Percentiles rank a stretch among this genome's conserved stretches.
Evolutionary conservation across 169 alveolate species (phyloP).

Genomic region (Cryptosporidium muris): DNA sequence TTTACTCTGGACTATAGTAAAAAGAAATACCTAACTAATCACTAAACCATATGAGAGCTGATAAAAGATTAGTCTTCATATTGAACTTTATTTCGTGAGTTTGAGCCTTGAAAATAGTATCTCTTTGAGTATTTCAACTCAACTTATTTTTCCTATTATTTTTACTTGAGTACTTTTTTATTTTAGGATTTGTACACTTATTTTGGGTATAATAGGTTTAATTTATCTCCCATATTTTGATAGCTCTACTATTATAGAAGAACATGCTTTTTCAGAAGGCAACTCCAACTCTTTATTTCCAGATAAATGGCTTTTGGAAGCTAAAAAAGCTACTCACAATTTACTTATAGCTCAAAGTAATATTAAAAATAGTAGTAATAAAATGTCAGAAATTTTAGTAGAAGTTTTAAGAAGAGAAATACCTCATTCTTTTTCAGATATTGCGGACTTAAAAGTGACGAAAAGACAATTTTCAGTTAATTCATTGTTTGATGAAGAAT

Average conservation of each 20-base stretch:
- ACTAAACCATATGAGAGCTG: too few relatives aligned
- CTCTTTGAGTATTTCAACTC: background rate
- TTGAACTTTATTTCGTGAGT: too few relatives aligned
- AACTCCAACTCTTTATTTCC: constrained; percentile 9
- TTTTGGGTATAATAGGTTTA: constrained; percentile 1
- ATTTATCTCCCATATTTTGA: constrained; percentile 55
- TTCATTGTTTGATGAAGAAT: background rate
- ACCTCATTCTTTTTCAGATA: background rate
- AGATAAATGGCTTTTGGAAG: background rate
- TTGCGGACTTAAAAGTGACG: constrained; percentile 37
- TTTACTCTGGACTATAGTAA: too few relatives aligned
- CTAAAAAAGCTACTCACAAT: constrained; percentile 52
- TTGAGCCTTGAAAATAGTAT: too few relatives aligned
- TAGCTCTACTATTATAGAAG: constrained; percentile 13
- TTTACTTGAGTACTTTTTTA: too few relatives aligned
- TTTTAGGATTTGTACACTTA: background rate
- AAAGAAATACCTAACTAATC: too few relatives aligned
- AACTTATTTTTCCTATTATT: background rate
- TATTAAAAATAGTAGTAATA: background rate
- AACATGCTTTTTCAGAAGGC: constrained; percentile 64
- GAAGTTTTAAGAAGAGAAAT: background rate
- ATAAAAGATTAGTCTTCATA: too few relatives aligned
- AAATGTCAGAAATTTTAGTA: background rate
- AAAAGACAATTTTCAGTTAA: constrained; percentile 7
- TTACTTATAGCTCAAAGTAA: constrained; percentile 20